Conservation (phyloP, 225 moss, liverwort and hornwort species). For the Pleurozium schreberi region DNA sequence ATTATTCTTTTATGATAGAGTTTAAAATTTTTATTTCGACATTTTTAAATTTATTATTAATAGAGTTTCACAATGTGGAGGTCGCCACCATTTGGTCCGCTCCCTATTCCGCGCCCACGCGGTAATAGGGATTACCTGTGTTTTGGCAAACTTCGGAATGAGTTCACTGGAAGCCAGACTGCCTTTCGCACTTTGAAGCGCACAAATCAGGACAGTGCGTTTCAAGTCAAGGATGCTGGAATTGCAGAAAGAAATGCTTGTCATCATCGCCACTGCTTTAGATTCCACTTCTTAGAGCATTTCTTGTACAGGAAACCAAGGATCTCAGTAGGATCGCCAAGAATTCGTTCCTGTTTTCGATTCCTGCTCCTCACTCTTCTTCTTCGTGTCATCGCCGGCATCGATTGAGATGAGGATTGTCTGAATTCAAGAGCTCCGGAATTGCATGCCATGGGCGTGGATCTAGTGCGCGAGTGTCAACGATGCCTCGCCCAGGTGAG, state of each 20-base stretch:
- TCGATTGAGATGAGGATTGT: constrained; percentile 10
- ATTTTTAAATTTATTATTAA: no score
- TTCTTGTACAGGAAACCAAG: neutral
- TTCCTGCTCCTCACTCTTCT: neutral
- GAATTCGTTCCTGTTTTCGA: neutral
- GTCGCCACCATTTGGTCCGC: neutral
- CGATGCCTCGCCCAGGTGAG: constrained; percentile 59
- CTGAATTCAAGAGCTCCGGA: neutral
- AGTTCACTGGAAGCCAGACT: neutral
- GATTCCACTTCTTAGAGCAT: neutral
- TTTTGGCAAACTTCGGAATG: neutral
- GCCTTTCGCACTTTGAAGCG: neutral
- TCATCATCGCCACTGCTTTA: no score
- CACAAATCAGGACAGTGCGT: neutral
- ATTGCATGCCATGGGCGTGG: constrained; percentile 30
- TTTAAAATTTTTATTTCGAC: no score
- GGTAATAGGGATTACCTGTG: neutral
- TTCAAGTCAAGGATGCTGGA: neutral
- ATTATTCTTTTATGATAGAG: no score
- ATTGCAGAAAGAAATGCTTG: neutral
- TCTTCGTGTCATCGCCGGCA: neutral
- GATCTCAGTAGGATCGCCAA: neutral
- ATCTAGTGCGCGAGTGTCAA: constrained; percentile 75
- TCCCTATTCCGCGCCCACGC: neutral
- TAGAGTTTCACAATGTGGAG: neutral